Base-by-base conservation (phyloP, 2,329 filamentous ascomycete genomes). In the Fusarium buxicola region DNA sequence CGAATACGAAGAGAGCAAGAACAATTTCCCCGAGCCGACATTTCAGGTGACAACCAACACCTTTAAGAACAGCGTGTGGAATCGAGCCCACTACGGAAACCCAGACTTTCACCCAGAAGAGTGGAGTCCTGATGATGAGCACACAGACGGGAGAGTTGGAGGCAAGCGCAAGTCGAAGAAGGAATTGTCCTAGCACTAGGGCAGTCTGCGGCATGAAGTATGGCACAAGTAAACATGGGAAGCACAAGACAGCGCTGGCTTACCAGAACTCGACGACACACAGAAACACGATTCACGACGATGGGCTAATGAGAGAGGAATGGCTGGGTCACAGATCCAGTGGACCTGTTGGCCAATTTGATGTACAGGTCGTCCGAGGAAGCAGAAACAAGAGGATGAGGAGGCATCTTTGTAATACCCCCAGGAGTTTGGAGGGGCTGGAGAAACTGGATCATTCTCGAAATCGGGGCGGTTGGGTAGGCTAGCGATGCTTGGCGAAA, bases 11-110 rank as follows among this genome's bases (percentile, higher is more conserved):
- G 84, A 82, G 55, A 75, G 76, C 18, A 81, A 80, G 48, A 78
- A 73, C 55, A 73, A 71, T 39, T 74, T 76, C n/a, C 69, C 71
- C 2, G 82, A 84, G 55, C 80, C 81, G n/a, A 75, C 78, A 5
- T 81, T 83, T 47, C 74, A 77, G 12, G 74, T 77, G 4, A 80
- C 80, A 49, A 89, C 85, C 3, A 82, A 78, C 46, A 86, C 84
- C 2, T 90, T 90, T 69, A 87, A 87, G 69, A 89, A 89, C 64
- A 87, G 84, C 48, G 85, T 89, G 51, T 89, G 86, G 75, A 90
- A 89, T 67, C 82, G 82, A 41, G 87, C 87, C 1, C 88, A 90
- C 70, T 90, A 86, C 65, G 86, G 86, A 58, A 90, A 90, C 63
- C 85, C 86, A 3, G 80, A 81, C 38, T 81, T 81, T 44, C 78